Evolutionary conservation across 768 basidiomycete species (phyloP).

Genomic region (Austroboletus eburneus): DNA sequence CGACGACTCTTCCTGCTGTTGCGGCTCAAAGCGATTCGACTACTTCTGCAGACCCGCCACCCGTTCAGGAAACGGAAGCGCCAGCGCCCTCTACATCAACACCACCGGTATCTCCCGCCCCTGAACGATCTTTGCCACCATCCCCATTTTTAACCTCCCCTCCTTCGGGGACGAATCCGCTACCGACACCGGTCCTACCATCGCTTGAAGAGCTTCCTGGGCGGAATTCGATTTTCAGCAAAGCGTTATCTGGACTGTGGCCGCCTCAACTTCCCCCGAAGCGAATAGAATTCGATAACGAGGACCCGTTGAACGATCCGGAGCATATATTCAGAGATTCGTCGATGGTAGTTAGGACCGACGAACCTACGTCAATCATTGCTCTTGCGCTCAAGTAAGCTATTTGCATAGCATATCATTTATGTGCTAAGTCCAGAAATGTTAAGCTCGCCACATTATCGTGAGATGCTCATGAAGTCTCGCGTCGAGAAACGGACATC

Average conservation of each 20-base stretch:
- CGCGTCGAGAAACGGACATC: constrained; percentile 72
- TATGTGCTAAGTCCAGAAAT: constrained; percentile 3
- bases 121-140: constrained; percentile 39
- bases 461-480: constrained; percentile 73
- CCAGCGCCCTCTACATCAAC: constrained; percentile 16
- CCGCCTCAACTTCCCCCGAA: constrained; percentile 49
- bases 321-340: constrained; percentile 96
- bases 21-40: constrained; percentile 8
- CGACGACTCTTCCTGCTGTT: constrained; percentile 25
- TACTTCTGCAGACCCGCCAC: neutral
- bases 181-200: constrained; percentile 45
- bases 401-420: neutral
- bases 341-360: constrained; percentile 90
- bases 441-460: constrained; percentile 72
- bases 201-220: constrained; percentile 49
- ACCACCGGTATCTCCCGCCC: constrained; percentile 21
- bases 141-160: constrained; percentile 51
- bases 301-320: constrained; percentile 69
- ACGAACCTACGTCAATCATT: constrained; percentile 97
- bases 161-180: constrained; percentile 33
- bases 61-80: constrained; percentile 29
- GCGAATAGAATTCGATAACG: constrained; percentile 55
- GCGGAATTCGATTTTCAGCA: constrained; percentile 73
- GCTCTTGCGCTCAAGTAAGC: constrained; percentile 86
- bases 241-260: constrained; percentile 63